These are phyloP conservation scores for Pholiota microspora DNA, from an alignment of 768 basidiomycete genomes.

Conservation along the genomic window DNA sequence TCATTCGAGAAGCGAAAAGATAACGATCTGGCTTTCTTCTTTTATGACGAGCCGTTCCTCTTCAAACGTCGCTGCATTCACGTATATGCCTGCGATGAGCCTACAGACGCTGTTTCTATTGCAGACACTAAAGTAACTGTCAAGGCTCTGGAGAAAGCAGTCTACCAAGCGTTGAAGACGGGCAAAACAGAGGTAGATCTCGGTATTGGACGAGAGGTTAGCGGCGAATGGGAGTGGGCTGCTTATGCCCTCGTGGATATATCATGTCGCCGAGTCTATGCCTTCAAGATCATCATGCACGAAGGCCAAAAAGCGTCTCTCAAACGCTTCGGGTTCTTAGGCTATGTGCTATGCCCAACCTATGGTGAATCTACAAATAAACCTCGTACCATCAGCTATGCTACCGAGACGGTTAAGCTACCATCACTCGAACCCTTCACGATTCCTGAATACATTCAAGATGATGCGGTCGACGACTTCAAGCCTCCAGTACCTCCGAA, in stretches of 20 bases:
- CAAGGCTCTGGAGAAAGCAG: slow-evolving; percentile 28
- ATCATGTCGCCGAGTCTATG: slow-evolving; percentile 37
- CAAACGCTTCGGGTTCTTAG: slow-evolving; percentile 27
- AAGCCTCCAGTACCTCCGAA: slow-evolving; percentile 29
- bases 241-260: slow-evolving; percentile 38
- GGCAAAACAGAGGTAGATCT: slow-evolving; percentile 37
- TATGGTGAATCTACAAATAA: slow-evolving; percentile 31
- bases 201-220: slow-evolving; percentile 26
- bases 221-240: slow-evolving; percentile 33
- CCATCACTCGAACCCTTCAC: slow-evolving; percentile 24
- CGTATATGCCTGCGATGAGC: slow-evolving; percentile 18
- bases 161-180: slow-evolving; percentile 34
- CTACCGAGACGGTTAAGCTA: slow-evolving; percentile 29
- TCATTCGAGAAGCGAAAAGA: slow-evolving; percentile 20
- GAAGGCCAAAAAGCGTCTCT: slow-evolving; percentile 24
- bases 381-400: slow-evolving; percentile 31
- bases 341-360: slow-evolving; percentile 34
- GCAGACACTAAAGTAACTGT: slow-evolving; percentile 21
- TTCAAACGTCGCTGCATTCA: slow-evolving; percentile 25
- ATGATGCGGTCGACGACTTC: slow-evolving; percentile 35
- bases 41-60: slow-evolving; percentile 29
- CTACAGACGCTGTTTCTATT: slow-evolving; percentile 22
- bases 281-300: slow-evolving; percentile 35
- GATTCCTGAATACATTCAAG: slow-evolving; percentile 19
- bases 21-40: slow-evolving; percentile 30